A percentile compares a stretch with the other conserved stretches of the same genome.
phyloP scores from a whole-genome alignment of 2,329 filamentous ascomycete species.

The Fusarium verticillioides region DNA sequence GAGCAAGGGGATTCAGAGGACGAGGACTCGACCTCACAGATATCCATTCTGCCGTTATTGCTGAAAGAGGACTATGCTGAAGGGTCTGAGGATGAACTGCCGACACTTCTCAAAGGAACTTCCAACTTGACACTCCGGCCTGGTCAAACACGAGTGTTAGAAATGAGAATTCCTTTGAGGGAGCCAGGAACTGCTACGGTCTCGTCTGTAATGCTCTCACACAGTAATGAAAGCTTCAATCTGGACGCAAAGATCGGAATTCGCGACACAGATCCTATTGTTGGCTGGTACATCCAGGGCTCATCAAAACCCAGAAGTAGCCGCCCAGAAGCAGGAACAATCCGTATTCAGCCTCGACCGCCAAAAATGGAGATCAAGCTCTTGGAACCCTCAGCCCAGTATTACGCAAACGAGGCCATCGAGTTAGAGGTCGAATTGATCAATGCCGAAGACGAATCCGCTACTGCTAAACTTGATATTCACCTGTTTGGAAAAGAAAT shows the following conservation, averaged over 20 bases:
- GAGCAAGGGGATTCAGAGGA: conserved; percentile 51
- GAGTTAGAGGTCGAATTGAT: conserved; percentile 74
- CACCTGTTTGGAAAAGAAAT: conserved; percentile 70
- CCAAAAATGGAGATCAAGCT: conserved; percentile 87
- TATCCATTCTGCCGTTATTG: conserved; percentile 44
- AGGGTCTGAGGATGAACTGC: conserved; percentile 44
- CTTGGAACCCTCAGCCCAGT: conserved; percentile 72
- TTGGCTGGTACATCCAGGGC: conserved; percentile 62
- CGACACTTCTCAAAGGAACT: conserved; percentile 60
- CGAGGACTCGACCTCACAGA: neutral
- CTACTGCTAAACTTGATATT: conserved; percentile 76
- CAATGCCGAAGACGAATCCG: conserved; percentile 86
- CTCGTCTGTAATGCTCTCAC: conserved; percentile 68
- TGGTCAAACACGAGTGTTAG: conserved; percentile 75
- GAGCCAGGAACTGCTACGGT: conserved; percentile 84
- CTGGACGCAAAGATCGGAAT: conserved; percentile 73
- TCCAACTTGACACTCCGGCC: conserved; percentile 74
- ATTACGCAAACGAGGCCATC: conserved; percentile 86
- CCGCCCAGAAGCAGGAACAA: conserved; percentile 62
- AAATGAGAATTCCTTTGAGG: conserved; percentile 77
- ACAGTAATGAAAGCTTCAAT: conserved; percentile 74
- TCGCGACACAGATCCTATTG: conserved; percentile 53
- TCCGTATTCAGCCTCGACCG: conserved; percentile 86
- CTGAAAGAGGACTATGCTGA: conserved; percentile 48
- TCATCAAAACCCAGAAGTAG: conserved; percentile 58